Conservation (phyloP, 768 basidiomycete species). For the Termitomyces sp. region DNA sequence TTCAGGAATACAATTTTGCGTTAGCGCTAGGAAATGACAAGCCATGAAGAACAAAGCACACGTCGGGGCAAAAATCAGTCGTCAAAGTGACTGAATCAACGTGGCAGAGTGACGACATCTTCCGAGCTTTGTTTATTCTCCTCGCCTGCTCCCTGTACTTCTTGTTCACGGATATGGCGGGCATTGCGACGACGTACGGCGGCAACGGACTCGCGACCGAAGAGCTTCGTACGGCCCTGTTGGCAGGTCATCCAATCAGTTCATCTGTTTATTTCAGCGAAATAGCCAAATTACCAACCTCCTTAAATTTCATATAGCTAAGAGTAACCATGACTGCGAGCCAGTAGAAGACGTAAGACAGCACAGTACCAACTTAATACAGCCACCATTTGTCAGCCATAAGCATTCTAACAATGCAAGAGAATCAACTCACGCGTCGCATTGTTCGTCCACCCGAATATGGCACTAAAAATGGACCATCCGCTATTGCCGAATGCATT, state of each 20-base stretch:
- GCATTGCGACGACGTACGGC: slow-evolving; percentile 26
- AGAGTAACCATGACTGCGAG: slow-evolving; percentile 67
- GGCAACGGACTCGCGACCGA: slow-evolving; percentile 52
- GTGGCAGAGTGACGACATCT: not conserved
- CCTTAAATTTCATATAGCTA: slow-evolving; percentile 58
- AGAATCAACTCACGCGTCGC: slow-evolving; percentile 50
- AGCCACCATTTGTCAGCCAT: not conserved
- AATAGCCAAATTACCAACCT: slow-evolving; percentile 27
- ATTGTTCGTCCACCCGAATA: slow-evolving; percentile 87
- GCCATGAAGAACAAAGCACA: not conserved
- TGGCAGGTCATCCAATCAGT: not conserved
- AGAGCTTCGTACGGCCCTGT: slow-evolving; percentile 59
- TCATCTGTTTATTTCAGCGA: not conserved
- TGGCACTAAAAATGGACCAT: slow-evolving; percentile 80
- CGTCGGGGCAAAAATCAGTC: not conserved
- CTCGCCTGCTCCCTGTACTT: not conserved
- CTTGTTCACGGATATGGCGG: slow-evolving; percentile 11
- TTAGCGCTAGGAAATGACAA: not conserved
- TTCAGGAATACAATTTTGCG: not conserved
- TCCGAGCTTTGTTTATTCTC: not conserved
- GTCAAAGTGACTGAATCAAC: not conserved
- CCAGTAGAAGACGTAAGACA: slow-evolving; percentile 95
- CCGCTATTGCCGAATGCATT: slow-evolving; percentile 44
- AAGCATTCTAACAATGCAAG: not conserved
- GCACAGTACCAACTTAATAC: slow-evolving; percentile 58